phyloP scores from a whole-genome alignment of 2,329 filamentous ascomycete genomes.

The Fusarium heterosporum region DNA sequence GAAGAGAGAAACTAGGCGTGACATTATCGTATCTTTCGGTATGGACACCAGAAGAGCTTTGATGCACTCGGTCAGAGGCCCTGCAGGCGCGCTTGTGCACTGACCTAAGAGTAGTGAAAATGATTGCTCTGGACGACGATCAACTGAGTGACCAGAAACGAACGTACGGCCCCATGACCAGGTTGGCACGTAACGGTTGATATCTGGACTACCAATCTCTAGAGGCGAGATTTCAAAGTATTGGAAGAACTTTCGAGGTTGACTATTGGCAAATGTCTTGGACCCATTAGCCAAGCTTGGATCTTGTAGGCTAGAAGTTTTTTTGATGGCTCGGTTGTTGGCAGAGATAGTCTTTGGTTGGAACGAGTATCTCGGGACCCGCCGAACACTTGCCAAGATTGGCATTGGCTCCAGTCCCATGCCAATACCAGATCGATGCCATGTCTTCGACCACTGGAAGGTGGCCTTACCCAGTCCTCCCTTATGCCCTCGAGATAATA shows the following conservation, averaged over 20 bases:
- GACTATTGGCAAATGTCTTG: fast-evolving
- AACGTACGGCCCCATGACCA: slow-evolving; percentile 45
- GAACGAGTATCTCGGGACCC: slow-evolving; percentile 29
- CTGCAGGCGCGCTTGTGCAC: slow-evolving; percentile 41
- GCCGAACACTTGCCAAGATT: slow-evolving; percentile 37
- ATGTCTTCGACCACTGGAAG: slow-evolving; percentile 39
- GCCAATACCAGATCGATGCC: slow-evolving; percentile 33
- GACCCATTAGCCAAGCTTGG: fast-evolving
- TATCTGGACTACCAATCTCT: slow-evolving; percentile 36
- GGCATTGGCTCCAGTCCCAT: slow-evolving; percentile 37
- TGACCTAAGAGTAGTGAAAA: slow-evolving; percentile 36
- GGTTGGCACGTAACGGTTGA: slow-evolving; percentile 37
- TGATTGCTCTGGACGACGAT: slow-evolving; percentile 37
- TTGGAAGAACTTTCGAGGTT: slow-evolving; percentile 22
- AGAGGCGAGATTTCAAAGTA: slow-evolving; percentile 44
- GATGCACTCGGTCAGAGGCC: slow-evolving; percentile 35
- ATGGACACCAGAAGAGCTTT: slow-evolving; percentile 32
- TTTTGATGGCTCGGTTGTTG: not conserved
- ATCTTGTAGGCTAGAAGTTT: fast-evolving
- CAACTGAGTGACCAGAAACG: slow-evolving; percentile 34
- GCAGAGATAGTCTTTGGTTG: slow-evolving; percentile 17
- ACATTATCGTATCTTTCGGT: slow-evolving; percentile 35
- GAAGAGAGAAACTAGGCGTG: slow-evolving; percentile 3
- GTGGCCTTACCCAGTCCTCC: slow-evolving; percentile 34
- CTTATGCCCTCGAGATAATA: slow-evolving; percentile 23